Conservation (phyloP, 192 early-diverging fungal species). For the Linderina pennispora region DNA sequence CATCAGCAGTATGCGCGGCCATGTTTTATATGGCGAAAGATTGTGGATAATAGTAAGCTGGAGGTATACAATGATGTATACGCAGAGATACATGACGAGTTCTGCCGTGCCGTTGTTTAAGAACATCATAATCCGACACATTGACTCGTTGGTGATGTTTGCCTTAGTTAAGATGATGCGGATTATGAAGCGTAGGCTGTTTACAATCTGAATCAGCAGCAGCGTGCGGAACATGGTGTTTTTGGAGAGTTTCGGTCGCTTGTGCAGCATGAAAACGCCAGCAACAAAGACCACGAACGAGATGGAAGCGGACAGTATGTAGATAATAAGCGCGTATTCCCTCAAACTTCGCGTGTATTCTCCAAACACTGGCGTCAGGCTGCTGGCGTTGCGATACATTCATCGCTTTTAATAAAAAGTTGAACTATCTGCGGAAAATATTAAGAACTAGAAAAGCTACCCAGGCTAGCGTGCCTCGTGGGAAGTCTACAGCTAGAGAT, state of each 20-base stretch:
- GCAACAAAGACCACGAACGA: too few relatives aligned
- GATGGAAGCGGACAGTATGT: too few relatives aligned
- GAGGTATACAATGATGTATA: background rate
- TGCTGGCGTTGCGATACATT: too few relatives aligned
- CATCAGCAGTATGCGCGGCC: background rate
- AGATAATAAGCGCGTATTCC: too few relatives aligned
- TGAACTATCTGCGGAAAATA: too few relatives aligned
- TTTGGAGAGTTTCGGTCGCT: slow-evolving; percentile 7
- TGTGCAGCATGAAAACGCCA: too few relatives aligned
- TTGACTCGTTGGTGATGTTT: slow-evolving; percentile 5
- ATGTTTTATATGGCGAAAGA: background rate
- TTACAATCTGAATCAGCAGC: slow-evolving; percentile 24
- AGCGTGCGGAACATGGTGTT: slow-evolving; percentile 5
- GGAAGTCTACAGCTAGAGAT: too few relatives aligned
- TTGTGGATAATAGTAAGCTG: background rate
- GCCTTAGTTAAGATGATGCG: slow-evolving; percentile 8
- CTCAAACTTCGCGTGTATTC: too few relatives aligned
- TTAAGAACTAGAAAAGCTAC: too few relatives aligned
- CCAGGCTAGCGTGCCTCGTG: too few relatives aligned
- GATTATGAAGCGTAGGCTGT: slow-evolving; percentile 16
- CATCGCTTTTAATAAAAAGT: too few relatives aligned
- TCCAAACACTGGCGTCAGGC: too few relatives aligned
- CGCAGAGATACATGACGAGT: slow-evolving; percentile 10
- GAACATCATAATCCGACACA: slow-evolving; percentile 20
- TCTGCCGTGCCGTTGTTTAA: slow-evolving; percentile 7